Evolutionary conservation across 2,329 filamentous ascomycete species (phyloP), one percentile per base, ranked within the genome.

Genomic region (Scolecobasidium constrictum): DNA sequence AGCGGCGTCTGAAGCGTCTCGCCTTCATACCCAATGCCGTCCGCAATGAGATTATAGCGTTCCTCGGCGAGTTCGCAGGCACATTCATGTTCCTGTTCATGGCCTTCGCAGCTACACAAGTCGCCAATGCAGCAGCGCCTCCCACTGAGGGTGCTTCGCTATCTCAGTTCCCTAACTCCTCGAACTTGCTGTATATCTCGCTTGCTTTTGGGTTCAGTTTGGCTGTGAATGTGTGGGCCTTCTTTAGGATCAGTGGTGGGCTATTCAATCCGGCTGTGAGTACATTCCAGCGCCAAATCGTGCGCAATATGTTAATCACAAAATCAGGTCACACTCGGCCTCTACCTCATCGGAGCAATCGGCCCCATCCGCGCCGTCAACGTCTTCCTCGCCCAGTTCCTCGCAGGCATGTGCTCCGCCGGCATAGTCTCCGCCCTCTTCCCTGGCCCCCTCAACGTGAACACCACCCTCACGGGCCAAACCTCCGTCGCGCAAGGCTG

Each of bases 401-500:
- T 53, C 3, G 61, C 53, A 5, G 56, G 52, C 2, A 62, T 64
- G 16, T 50, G 49, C 18, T 63, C 67, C 2, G 63, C 68, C 1
- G 63, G 62, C 5, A 52, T 69, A 5, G 66, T 68, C 2, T 51
- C 53, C 3, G 62, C 51, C 43, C 53, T 72, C 1, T 69, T 70
- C 48, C 64, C 65, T 2, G 66, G 66, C 35, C 53, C 56, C 5
- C 58, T 71, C 33, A 63, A 63, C 33, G 61, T 68, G 2, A 55
- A 57, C 7, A 71, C 67, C 5, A 59, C 54, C 0, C 58, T 71
- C 1, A 57, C 59, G 23, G 59, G 56, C 16, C 61, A 60, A 4
- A 63, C 65, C 2, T 60, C 58, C 11, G 46, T 64, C 3, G 63
- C 59, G 2, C 67, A 69, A 48, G 69, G 68, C n/a, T 55, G 71